Base-by-base conservation (phyloP, 495 filamentous ascomycete species). In the Penicillium bovifimosum region DNA sequence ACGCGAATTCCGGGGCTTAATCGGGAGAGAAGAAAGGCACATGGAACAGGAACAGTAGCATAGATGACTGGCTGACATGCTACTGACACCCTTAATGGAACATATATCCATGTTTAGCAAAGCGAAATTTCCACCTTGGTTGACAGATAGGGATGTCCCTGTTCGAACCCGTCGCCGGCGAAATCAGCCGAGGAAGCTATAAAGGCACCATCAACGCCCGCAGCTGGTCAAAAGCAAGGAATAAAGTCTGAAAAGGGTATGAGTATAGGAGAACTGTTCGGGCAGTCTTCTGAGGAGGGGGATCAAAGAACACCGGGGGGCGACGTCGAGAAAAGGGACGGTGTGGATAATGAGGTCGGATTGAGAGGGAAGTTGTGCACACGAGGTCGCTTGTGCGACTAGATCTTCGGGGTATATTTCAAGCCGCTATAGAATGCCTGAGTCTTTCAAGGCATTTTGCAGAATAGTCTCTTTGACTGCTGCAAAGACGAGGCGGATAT, bases 381-480 rank as follows among this genome's bases (percentile, higher is more conserved):
- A 26, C 1, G 41, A 41, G 24, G 27, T 18, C 28, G 24, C 13
- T 29, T 2, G n/a, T 20, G 29, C 24, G 38, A 17, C 28, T n/a
- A 26, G 13, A 16, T 45, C 34, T 33, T 49, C 50, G 43, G 47
- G 39, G 52, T 38, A 41, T 44, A 35, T 47, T 48, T n/a, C 35
- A 46, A 46, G 31, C 24, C 33, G 38, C 56, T 61, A 96, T 65
- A 97, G 80, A 68, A 98, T 97, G 56, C 93, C 93, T 5, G 93
- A 96, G 68, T 98, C 93, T 75, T 93, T 96, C 64, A 98, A 76
- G 18, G 93, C 93, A 68, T 97, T 98, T 71, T 97, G 95, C 40
- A 98, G 78, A 56, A 98, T 97, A 28, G 93, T 98, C 72, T 98
- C 93, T 70, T 98, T 98, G 34, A 98, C 93, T 3, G 93, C 93